Conservation (phyloP, 2,329 filamentous ascomycete species). For the Xylariaceae sp. region DNA sequence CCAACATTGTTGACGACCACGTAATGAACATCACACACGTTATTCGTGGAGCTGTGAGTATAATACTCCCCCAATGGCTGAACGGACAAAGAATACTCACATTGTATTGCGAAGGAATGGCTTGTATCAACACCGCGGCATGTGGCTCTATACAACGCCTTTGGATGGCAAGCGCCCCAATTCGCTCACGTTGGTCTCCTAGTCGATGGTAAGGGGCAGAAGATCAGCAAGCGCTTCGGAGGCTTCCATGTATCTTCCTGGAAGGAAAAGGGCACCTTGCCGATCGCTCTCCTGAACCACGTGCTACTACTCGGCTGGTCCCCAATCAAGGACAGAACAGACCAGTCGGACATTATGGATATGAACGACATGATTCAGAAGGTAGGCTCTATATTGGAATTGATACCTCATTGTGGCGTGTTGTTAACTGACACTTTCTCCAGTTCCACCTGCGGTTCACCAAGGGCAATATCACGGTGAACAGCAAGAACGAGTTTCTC, state of each 20-base stretch:
- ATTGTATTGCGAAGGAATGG: constrained; percentile 63
- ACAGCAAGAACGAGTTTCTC: constrained; percentile 74
- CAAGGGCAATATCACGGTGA: constrained; percentile 80
- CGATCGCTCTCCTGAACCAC: constrained; percentile 65
- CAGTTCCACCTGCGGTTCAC: constrained; percentile 85
- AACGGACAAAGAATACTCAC: neutral
- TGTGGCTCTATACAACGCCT: constrained; percentile 66
- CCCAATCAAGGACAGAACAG: constrained; percentile 35
- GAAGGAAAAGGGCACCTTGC: constrained; percentile 41
- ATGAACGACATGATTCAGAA: constrained; percentile 65
- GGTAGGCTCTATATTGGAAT: constrained; percentile 39
- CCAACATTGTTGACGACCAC: constrained; percentile 95
- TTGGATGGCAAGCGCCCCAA: constrained; percentile 66
- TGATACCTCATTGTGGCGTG: neutral
- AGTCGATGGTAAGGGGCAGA: constrained; percentile 62
- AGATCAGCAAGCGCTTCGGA: constrained; percentile 79
- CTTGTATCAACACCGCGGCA: constrained; percentile 83
- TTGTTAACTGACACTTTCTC: neutral
- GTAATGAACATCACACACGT: constrained; percentile 95
- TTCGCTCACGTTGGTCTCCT: constrained; percentile 79
- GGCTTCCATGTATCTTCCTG: constrained; percentile 49
- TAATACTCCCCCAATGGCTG: neutral
- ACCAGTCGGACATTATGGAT: constrained; percentile 63
- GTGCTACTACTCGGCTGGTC: constrained; percentile 82
- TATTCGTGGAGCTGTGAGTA: constrained; percentile 70